Conservation (phyloP, 2,329 filamentous ascomycete genomes). For the Nannizziopsis barbatae region DNA sequence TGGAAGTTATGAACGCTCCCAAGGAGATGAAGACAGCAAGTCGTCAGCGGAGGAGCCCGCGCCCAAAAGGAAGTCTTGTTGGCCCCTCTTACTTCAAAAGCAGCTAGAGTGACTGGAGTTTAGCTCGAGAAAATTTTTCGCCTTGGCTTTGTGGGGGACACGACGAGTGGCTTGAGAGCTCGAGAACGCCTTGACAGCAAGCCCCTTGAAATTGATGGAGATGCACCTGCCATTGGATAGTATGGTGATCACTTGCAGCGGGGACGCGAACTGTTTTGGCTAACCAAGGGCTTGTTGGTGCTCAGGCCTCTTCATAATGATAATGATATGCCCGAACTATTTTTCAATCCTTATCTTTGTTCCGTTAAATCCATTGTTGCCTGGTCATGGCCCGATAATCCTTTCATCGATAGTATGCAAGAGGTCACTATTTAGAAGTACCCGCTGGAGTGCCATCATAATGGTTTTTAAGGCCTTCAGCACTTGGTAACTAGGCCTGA, state of each 20-base stretch:
- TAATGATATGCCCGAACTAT: no score
- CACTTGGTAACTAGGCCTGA: no score
- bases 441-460: no score
- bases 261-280: neutral
- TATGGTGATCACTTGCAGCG: neutral
- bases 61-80: neutral
- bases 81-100: no score
- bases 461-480: no score
- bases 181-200: neutral
- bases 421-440: no score
- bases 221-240: neutral
- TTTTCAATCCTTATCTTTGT: no score
- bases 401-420: no score
- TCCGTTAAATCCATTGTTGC: no score
- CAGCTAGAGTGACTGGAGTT: no score
- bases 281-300: neutral
- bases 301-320: no score
- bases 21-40: neutral
- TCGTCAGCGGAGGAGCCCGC: neutral
- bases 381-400: no score
- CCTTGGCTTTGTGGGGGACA: neutral
- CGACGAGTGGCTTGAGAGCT: neutral
- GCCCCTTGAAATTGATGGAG: neutral
- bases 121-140: constrained; percentile 3
- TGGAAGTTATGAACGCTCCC: neutral